Evolutionary conservation across 1,284 basidiomycete genomes (phyloP).

Genomic region (Fomitopsis betulina): DNA sequence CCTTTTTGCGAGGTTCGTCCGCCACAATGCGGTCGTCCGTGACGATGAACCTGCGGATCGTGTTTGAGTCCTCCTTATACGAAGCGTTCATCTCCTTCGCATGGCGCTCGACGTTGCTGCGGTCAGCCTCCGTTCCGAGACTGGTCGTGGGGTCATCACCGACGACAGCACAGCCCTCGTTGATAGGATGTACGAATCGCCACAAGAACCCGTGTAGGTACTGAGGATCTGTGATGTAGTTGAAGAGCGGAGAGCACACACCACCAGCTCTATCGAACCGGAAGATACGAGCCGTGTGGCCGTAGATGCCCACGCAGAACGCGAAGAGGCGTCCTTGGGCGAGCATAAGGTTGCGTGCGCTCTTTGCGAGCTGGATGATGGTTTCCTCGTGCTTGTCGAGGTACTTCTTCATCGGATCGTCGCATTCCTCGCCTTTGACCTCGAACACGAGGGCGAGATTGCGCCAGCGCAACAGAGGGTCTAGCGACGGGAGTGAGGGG

Average conservation of each 20-base stretch:
- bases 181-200: constrained; percentile 10
- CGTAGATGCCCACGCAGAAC: constrained; percentile 14
- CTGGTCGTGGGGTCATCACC: constrained; percentile 8
- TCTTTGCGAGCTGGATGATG: constrained; percentile 6
- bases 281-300: constrained; percentile 10
- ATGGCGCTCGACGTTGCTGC: not conserved
- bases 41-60: not conserved
- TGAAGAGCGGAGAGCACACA: constrained; percentile 3
- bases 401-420: not conserved
- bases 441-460: not conserved
- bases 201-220: constrained; percentile 11
- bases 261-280: constrained; percentile 13
- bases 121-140: not conserved
- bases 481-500: not conserved
- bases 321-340: constrained; percentile 8
- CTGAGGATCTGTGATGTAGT: constrained; percentile 5
- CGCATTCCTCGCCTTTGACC: not conserved
- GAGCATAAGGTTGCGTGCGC: constrained; percentile 8
- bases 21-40: not conserved
- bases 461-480: not conserved
- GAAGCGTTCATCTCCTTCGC: not conserved
- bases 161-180: constrained; percentile 3
- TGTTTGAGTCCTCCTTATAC: not conserved
- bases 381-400: not conserved
- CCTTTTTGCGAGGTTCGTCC: not conserved